Percentiles rank a stretch among this genome's conserved stretches.
Conservation (phyloP, 2,329 filamentous ascomycete genomes). For the Curvularia hawaiiensis region DNA sequence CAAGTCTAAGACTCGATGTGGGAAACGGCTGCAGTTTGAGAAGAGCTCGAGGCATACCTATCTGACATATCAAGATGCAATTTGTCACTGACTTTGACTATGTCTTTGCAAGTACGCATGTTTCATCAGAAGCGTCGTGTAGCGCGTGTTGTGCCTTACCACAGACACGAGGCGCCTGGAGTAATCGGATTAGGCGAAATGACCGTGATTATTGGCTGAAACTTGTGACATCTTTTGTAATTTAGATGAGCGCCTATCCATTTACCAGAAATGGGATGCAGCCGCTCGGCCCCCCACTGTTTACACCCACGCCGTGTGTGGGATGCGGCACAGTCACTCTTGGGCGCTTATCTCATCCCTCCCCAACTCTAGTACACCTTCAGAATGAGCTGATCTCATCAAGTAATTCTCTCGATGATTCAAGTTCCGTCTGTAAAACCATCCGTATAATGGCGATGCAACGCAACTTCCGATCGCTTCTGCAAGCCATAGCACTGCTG, state of each 20-base stretch:
- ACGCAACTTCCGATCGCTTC: slow-evolving; percentile 18
- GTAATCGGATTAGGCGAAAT: neutral
- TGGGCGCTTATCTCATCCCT: neutral
- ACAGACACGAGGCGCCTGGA: neutral
- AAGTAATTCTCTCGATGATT: neutral
- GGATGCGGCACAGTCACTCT: neutral
- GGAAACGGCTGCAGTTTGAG: neutral
- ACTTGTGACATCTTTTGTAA: neutral
- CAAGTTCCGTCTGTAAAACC: neutral
- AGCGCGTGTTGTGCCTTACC: neutral
- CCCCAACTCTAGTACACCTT: neutral
- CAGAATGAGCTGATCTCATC: neutral
- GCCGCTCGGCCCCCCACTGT: neutral
- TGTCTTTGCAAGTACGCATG: neutral
- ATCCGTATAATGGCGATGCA: slow-evolving; percentile 15
- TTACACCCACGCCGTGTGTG: neutral
- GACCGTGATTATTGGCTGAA: neutral
- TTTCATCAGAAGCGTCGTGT: neutral
- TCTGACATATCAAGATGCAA: neutral
- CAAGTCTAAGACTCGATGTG: neutral
- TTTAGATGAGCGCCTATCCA: neutral
- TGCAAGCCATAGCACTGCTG: slow-evolving; percentile 20
- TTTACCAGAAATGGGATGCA: neutral
- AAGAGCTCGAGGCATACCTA: neutral
- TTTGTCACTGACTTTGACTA: too few species aligned